Percentiles rank a stretch among this genome's conserved stretches.
Evolutionary conservation across 768 basidiomycete genomes (phyloP).

Genomic region (Cyathus striatus): DNA sequence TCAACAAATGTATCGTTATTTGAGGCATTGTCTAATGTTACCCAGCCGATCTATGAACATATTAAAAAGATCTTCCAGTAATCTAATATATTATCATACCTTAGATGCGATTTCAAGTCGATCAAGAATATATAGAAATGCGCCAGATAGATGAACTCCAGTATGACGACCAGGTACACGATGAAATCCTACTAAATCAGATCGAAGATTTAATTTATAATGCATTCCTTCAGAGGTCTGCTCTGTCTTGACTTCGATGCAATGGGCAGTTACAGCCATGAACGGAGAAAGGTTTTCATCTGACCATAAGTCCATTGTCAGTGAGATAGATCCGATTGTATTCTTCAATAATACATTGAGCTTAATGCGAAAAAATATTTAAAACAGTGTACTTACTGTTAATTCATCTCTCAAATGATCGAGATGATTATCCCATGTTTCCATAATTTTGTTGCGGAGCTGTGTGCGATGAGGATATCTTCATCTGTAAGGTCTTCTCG

Average conservation of each 20-base stretch:
- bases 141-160: neutral
- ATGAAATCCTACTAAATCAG: neutral
- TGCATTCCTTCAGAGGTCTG: neutral
- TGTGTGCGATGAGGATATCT: neutral
- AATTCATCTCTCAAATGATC: neutral
- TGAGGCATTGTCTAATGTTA: neutral
- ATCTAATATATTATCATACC: neutral
- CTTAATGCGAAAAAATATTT: neutral
- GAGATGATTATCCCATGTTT: neutral
- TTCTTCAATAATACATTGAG: neutral
- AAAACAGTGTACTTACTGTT: neutral
- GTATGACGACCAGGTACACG: neutral
- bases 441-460: neutral
- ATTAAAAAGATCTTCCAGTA: neutral
- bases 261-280: conserved; percentile 2
- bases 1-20: conserved; percentile 1
- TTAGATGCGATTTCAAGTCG: neutral
- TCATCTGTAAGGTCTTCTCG: neutral
- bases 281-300: neutral
- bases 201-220: neutral
- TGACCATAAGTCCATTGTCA: conserved; percentile 1
- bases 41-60: neutral
- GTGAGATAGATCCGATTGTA: neutral
- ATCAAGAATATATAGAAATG: neutral
- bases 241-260: neutral